Percentiles rank a stretch among this genome's conserved stretches.
phyloP scores from a whole-genome alignment of 768 basidiomycete genomes.

The Rhizopogon salebrosus region DNA sequence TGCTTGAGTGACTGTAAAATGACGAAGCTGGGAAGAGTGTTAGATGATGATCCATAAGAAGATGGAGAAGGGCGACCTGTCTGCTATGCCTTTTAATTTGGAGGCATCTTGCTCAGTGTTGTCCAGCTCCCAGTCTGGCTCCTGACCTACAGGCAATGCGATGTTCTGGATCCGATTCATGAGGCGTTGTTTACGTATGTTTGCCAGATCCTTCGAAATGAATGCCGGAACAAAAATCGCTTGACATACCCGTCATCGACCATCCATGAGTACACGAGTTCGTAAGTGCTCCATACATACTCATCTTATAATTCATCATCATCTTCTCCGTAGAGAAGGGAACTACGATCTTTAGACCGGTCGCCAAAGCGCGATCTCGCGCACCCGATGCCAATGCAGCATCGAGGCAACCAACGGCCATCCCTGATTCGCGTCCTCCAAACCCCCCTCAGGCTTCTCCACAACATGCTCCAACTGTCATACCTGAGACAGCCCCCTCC shows the following conservation, averaged over 20 bases:
- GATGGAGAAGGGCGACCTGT: slow-evolving; percentile 41
- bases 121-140: slow-evolving; percentile 57
- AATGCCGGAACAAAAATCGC: slow-evolving; percentile 2
- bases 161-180: slow-evolving; percentile 23
- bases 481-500: not conserved
- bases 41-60: not conserved
- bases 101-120: slow-evolving; percentile 35
- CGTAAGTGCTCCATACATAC: slow-evolving; percentile 45
- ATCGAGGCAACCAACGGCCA: slow-evolving; percentile 10
- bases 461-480: not conserved
- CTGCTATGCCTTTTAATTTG: slow-evolving; percentile 42
- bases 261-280: slow-evolving; percentile 41
- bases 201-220: slow-evolving; percentile 7
- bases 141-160: slow-evolving; percentile 51
- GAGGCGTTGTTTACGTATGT: slow-evolving; percentile 17
- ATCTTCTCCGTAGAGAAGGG: slow-evolving; percentile 57
- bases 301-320: not conserved
- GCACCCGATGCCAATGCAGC: slow-evolving; percentile 17
- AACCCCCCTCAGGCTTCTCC: not conserved
- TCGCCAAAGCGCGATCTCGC: slow-evolving; percentile 51
- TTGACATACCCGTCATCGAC: too few species aligned
- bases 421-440: slow-evolving; percentile 4
- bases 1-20: slow-evolving; percentile 66
- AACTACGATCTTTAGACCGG: slow-evolving; percentile 62
- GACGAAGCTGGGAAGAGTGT: slow-evolving; percentile 42